These are phyloP conservation scores for grape (Vitis vinifera) DNA, from an alignment of 164 flowering plant genomes.

Conservation along the genomic window DNA sequence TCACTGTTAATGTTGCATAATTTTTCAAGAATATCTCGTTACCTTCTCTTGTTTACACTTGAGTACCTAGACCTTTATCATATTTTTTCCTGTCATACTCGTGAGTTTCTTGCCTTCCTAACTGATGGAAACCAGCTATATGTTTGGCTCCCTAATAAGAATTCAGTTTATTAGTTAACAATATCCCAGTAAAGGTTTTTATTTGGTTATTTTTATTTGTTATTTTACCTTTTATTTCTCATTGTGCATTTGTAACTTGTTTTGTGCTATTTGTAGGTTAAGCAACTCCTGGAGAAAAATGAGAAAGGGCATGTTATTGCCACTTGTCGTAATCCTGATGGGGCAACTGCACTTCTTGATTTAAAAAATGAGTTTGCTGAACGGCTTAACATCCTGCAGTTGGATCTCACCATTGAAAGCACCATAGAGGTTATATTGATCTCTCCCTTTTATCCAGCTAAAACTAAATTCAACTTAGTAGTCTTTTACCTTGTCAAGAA, in stretches of 20 bases:
- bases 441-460: neutral
- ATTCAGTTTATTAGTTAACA: neutral
- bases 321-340: constrained; percentile 82
- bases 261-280: constrained; percentile 42
- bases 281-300: constrained; percentile 67
- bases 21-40: neutral
- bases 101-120: neutral
- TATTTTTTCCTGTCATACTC: neutral
- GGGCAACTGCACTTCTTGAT: constrained; percentile 57
- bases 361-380: constrained; percentile 65
- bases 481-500: too few relatives aligned
- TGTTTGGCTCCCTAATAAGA: neutral
- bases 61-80: too few relatives aligned
- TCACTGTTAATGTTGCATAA: neutral
- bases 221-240: neutral
- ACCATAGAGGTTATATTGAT: constrained; percentile 64
- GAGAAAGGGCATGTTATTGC: constrained; percentile 79
- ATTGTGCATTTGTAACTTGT: neutral
- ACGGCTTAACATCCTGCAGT: constrained; percentile 55
- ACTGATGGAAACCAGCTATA: neutral
- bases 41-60: neutral
- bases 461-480: too few relatives aligned
- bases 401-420: constrained; percentile 77
- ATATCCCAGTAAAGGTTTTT: neutral
- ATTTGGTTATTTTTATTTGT: neutral